Evolutionary conservation across 2,329 filamentous ascomycete genomes (phyloP), one percentile per base, ranked within the genome.

Genomic region (Exophiala mesophila): DNA sequence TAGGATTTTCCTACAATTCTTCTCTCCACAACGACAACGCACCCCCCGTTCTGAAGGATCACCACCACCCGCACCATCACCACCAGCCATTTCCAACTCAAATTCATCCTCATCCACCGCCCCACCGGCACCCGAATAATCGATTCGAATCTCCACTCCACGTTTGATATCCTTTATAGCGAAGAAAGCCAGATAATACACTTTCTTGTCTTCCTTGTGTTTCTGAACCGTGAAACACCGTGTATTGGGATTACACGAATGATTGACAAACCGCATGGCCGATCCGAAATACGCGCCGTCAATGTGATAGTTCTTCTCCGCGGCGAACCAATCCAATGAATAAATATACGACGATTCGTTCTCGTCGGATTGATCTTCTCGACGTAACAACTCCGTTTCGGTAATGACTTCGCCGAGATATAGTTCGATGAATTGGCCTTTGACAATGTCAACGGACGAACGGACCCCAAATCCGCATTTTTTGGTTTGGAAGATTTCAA

Each of bases 111-210:
- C 10, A 17, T 47, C 44, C 2, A 47, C 39, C n/a, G n/a, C n/a
- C n/a, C 38, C 30, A 20, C 47, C 49, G 15, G 16, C 39, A 16
- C 26, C 32, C 5, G 44, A 41, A 0, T 73, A 73, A 33, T 72
- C 68, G 18, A 73, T 72, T 0, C 68, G 71, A 0, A 73, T 47
- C 39, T 73, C 70, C 0, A 60, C 67, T 1, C 58, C 58, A 0
- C 64, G 58, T 0, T 59, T 57, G 12, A 73, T 70, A 10, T 68
- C 62, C 2, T 58, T 57, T 1, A 65, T 49, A 0, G 70, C 64
- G 28, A 73, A 73, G 44, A 73, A 72, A 0, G 69, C 69, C 1
- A 73, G 56, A 20, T 69, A 60, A 37, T 72, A 73, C 2, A 73
- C 55, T 0, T 59, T 56, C 1, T 58, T 44, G 23, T 71, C 68